Base-by-base conservation (phyloP, 2,329 filamentous ascomycete species). In the Diplocarpon mali region DNA sequence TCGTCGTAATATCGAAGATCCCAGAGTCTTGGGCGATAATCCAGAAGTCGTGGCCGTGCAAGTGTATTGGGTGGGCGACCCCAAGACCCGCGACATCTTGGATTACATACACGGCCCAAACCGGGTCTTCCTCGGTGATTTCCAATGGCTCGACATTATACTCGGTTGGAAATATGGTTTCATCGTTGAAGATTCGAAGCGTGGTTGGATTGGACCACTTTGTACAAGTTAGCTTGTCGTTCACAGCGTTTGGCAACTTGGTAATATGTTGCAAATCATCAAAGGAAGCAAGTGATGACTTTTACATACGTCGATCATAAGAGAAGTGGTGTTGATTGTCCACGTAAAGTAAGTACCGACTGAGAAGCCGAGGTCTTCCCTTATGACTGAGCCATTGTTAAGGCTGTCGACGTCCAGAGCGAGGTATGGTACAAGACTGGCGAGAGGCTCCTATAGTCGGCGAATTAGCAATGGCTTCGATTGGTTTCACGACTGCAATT, bases 41-140 rank as follows among this genome's bases (percentile, higher is more conserved):
- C 52, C 64, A 68, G 58, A 72, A 72, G 45, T 72, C 66, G 53
- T 73, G 70, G 5, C 71, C 71, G 57, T 73, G 71, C 14, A 74
- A 58, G 57, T 73, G 71, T 54, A 71, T 58, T 8, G 60, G 60
- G 34, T 62, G 60, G 32, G 42, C 45, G 35, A 59, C 35, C 3
- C 48, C 55, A 27, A 53, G 32, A 5, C 51, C 50, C 10, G 42
- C 52, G 9, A 50, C 13, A 34, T 60, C 58, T 36, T 55, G 48
- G 31, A 60, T 58, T n/a, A 60, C 53, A 35, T 51, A 58, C 4
- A 59, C 44, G 11, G 49, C 48, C 55, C 57, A 60, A 4, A 35
- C 29, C 12, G 41, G 41, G 36, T 52, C 44, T 16, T 55, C 51
- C 4, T 62, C 29, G 5, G 49, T 41, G 31, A 38, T 44, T 24